A percentile compares a stretch with the other conserved stretches of the same genome.
Evolutionary conservation across 495 filamentous ascomycete genomes (phyloP).

Genomic region (Elaphomyces granulatus): DNA sequence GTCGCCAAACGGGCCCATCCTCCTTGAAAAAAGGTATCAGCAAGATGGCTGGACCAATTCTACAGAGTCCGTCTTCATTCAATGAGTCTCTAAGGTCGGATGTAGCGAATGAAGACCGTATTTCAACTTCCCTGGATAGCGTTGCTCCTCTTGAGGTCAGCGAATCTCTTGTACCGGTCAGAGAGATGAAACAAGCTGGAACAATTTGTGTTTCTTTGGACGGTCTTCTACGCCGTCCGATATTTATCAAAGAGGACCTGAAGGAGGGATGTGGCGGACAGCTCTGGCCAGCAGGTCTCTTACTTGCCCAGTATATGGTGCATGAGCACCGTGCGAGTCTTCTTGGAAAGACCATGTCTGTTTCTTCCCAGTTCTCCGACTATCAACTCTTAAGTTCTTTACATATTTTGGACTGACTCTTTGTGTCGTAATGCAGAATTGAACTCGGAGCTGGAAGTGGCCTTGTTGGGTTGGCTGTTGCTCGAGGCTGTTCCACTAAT

Average conservation of each 20-base stretch:
- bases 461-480: conserved; percentile 49
- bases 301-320: conserved; percentile 71
- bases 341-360: conserved; percentile 57
- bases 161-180: conserved; percentile 54
- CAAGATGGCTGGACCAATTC: too few species aligned
- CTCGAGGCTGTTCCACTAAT: conserved; percentile 22
- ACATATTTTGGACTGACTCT: conserved; percentile 6
- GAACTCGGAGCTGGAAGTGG: conserved; percentile 90
- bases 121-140: conserved; percentile 1
- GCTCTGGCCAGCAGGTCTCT: conserved; percentile 87
- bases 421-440: conserved; percentile 43
- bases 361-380: conserved; percentile 12
- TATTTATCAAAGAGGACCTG: conserved; percentile 72
- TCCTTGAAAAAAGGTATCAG: too few species aligned
- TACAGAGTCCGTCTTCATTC: too few species aligned
- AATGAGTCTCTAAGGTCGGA: neutral
- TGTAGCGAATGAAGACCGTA: neutral
- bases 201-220: conserved; percentile 54
- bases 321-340: conserved; percentile 47
- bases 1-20: too few species aligned
- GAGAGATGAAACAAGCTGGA: conserved; percentile 46
- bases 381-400: too few species aligned
- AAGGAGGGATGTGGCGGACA: conserved; percentile 80
- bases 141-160: conserved; percentile 24
- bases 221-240: conserved; percentile 50